phyloP scores from a whole-genome alignment of 441 rosid genomes.

The Croton laevigatus region DNA sequence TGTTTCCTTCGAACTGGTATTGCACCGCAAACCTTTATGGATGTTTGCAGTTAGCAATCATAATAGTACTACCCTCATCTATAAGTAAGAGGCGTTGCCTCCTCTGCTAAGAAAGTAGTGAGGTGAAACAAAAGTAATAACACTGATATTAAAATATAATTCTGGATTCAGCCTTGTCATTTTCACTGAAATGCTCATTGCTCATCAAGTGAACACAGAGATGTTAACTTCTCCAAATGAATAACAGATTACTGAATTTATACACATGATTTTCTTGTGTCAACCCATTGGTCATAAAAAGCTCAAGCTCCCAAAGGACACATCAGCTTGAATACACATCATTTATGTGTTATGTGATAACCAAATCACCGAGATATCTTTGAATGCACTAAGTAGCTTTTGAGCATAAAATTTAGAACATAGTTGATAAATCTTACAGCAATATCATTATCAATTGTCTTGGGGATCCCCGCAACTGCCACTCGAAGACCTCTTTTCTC shows the following conservation, averaged over 20 bases:
- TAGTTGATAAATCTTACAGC: constrained; percentile 33
- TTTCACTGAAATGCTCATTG: background rate
- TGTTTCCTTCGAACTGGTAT: background rate
- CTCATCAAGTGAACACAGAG: background rate
- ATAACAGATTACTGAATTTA: background rate
- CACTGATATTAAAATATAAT: background rate
- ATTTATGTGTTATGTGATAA: background rate
- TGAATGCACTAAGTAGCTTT: background rate
- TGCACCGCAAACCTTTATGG: background rate
- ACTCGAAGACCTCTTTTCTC: constrained; percentile 51
- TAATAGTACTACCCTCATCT: background rate
- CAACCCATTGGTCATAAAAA: background rate
- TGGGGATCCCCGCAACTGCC: constrained; percentile 57
- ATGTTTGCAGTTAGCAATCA: background rate
- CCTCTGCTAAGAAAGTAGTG: background rate
- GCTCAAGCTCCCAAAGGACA: too few relatives aligned
- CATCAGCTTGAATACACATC: background rate
- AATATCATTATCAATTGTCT: constrained; percentile 55
- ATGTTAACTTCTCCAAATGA: background rate
- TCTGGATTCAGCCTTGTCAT: background rate
- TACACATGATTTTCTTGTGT: background rate
- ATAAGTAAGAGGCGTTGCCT: background rate
- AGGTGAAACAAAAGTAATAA: background rate
- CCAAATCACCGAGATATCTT: background rate
- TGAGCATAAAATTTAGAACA: background rate